Base-by-base conservation (phyloP, 345 rosid species). In the Murraya paniculata region DNA sequence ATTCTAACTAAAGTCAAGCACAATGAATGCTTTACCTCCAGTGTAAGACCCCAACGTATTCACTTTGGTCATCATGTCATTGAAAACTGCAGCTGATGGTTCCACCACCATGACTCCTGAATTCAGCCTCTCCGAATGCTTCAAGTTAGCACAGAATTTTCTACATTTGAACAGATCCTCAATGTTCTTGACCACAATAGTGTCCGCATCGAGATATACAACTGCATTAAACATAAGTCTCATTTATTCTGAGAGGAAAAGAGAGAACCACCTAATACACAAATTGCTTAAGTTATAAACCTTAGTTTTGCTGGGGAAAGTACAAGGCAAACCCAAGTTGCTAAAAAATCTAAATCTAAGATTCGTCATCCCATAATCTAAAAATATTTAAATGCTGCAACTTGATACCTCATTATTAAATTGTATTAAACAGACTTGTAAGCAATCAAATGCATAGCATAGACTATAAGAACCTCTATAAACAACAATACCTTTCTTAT, bases 61-160 rank as follows among this genome's bases (percentile, higher is more conserved):
- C 64, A 95, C 98, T 92, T 93, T 90, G 78, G 86, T 79, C 93
- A 93, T 87, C 97, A 95, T 95, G 82, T 95, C 95, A 36, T 84
- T 84, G 62, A 95, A 95, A 76, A 95, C 38, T 11, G 85, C 78
- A 80, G 81, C 86, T 21, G 97, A 93, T n/a, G 99, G 99, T 80
- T 93, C 99, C 81, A 93, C 97, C 24, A 93, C 99, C 99, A 95
- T 87, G 62, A 95, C 99, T 78, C 98, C 99, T 58, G 99, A 92
- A 85, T 95, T 95, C 56, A 95, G 80, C 89, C 97, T 89, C 90
- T 95, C 99, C 0, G 98, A 95, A 71, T 93, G 99, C 90, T 95
- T 95, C 87, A 93, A 82, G 69, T 95, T 95, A 50, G 98, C 99
- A 59, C 99, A 95, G 76, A 95, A 95, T 78, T 93, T 95, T 2